Evolutionary conservation across 345 rosid genomes (phyloP), one percentile per base, ranked within the genome.

Genomic region (Theobroma cacao): DNA sequence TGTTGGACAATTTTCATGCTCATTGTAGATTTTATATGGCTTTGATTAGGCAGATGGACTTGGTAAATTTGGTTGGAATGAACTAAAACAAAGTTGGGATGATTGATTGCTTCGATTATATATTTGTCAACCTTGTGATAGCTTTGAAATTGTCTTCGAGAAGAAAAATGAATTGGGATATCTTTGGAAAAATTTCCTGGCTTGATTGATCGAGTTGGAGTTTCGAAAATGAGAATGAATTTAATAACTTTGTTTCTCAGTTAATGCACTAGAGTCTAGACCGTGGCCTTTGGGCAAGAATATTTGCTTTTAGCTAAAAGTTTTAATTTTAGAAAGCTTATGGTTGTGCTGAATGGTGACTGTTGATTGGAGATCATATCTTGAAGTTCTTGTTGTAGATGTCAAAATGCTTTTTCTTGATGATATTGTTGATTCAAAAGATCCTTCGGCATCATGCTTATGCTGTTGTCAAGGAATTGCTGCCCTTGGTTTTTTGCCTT

Each of bases 1-100:
- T 65, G 3, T 36, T 69, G 53, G 45, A 11, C 45, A 53, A 22
- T 38, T 36, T 56, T 43, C 31, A 75, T 31, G 10, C n/a, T 77
- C 28, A 4, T 34, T 77, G 38, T 58, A 47, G 59, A 30, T 63
- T 74, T 60, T 45, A 36, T 77, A 73, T 15, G 33, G 71, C 76
- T 9, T 24, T 63, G 9, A 45, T 45, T 47, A 15, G 58, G 26
- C 47, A 47, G 56, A 26, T 45, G 56, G 38, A 4, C 3, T 28
- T 69, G 58, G 1, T 45, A 69, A 41, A 28, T 69, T 45, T 45
- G 24, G 15, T 47, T 26, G 56, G 11, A 69, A 28, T 20, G 38
- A 26, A 14, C 38, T 45, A 26, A 69, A 45, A 28, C 33, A 20
- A 18, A 48, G 41, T 45, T 47, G 22, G 30, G 60, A 48, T 30